These are phyloP conservation scores for Ceratocystis cubensis DNA, from an alignment of 2,329 filamentous ascomycete species.

Conservation along the genomic window DNA sequence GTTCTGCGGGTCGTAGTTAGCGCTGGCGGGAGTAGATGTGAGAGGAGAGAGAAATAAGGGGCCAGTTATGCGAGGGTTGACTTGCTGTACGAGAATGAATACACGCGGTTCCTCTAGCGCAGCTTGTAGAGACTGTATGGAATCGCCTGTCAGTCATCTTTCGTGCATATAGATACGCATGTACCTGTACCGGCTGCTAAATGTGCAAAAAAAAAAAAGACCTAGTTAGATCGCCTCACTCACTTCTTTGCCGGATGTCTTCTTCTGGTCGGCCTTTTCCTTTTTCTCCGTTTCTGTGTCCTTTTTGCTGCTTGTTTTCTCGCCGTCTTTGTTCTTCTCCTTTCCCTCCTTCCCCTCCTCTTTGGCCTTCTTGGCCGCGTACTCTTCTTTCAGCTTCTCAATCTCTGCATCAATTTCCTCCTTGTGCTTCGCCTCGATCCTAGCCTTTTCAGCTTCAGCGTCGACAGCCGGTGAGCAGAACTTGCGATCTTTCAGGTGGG, in stretches of 20 bases:
- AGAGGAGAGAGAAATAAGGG: background rate
- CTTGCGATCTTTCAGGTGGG: slow-evolving; percentile 68
- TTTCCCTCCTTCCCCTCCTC: slow-evolving; percentile 52
- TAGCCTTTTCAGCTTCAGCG: slow-evolving; percentile 49
- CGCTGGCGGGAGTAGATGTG: background rate
- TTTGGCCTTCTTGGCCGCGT: slow-evolving; percentile 60
- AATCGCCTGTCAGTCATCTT: background rate
- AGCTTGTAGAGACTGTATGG: slow-evolving; percentile 8
- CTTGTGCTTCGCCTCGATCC: slow-evolving; percentile 28
- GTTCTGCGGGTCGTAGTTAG: slow-evolving; percentile 37
- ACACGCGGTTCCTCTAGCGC: slow-evolving; percentile 51
- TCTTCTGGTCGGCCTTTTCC: slow-evolving; percentile 24
- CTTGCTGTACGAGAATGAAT: slow-evolving; percentile 69
- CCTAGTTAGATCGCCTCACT: background rate
- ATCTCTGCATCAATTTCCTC: slow-evolving; percentile 53
- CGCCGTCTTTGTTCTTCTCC: slow-evolving; percentile 35
- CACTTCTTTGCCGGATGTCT: background rate
- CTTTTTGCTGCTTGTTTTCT: slow-evolving; percentile 35
- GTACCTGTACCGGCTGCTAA: too few relatives aligned
- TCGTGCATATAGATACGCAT: background rate
- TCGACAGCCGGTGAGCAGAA: slow-evolving; percentile 70
- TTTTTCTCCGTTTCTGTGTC: slow-evolving; percentile 29
- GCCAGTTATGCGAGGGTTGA: background rate
- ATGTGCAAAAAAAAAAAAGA: background rate
- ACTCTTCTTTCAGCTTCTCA: slow-evolving; percentile 58